Base-by-base conservation (phyloP, 2,329 filamentous ascomycete genomes). In the Chaetothyriales sp. region DNA sequence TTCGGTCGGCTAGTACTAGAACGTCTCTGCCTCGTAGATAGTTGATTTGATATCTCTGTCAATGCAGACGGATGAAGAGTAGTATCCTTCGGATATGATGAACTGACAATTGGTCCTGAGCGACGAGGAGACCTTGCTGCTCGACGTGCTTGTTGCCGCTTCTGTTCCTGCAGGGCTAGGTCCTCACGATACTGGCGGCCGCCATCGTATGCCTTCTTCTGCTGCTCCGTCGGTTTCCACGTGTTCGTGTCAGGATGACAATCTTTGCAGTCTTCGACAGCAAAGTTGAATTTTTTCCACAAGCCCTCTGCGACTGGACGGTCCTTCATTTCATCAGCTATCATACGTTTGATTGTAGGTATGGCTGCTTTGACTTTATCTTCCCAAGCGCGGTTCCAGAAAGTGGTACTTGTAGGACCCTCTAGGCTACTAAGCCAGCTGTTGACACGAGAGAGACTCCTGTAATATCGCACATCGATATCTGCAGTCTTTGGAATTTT, bases 201-300 rank as follows among this genome's bases (percentile, higher is more conserved):
- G 13, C 25, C 13, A 13, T 46, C 44, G 25, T 46, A 46, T 15
- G 25, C 44, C 19, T 22, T 7, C 44, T 13, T 20, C 37, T 48
- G 47, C 25, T 20, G 20, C 37, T 48, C 47, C 47, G 29, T 48
- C 28, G 20, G 22, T n/a, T 20, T 10, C 29, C 47, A 48, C 18
- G 44, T 46, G 4, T 46, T 46, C 18, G 19, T n/a, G 4, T n/a
- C 13, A 18, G 47, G 47, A 48, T 48, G 47, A 28, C 47, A 48
- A 48, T 48, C 47, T 18, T 28, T 18, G 28, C 47, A 48, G 22
- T 18, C 6, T 29, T 20, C 25, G 28, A 10, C 13, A 18, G 47
- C 47, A 28, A 48, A 48, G 47, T 48, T 29, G 29, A 48, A 48
- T 29, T 29, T 4, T 29, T n/a, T 20, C 47, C 47, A 48, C 18